These are phyloP conservation scores for Metarhizium brunneum DNA, from an alignment of 2,329 filamentous ascomycete genomes.

Conservation along the genomic window DNA sequence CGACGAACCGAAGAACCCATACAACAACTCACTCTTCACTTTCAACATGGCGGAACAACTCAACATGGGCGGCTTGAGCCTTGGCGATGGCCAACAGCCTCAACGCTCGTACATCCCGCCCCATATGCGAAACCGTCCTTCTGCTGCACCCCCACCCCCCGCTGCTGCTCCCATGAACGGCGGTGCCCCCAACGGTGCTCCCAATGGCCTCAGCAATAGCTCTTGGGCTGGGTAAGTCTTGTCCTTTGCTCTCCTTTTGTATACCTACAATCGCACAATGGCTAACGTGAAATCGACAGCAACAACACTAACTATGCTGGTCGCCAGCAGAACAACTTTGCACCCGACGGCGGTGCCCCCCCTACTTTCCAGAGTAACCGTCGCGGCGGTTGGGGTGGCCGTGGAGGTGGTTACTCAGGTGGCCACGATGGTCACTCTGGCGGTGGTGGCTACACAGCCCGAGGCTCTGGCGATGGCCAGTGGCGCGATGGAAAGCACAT, in stretches of 20 bases:
- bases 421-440: conserved; percentile 24
- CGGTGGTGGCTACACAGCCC: conserved; percentile 45
- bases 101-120: conserved; percentile 73
- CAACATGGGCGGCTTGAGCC: conserved; percentile 67
- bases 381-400: conserved; percentile 23
- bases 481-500: conserved; percentile 98
- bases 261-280: neutral
- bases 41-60: conserved; percentile 72
- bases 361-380: conserved; percentile 17
- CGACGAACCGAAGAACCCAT: neutral
- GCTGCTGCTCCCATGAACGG: conserved; percentile 13
- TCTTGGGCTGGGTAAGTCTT: conserved; percentile 43
- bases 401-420: conserved; percentile 24
- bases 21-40: conserved; percentile 2
- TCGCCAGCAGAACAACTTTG: conserved; percentile 26
- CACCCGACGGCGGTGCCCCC: conserved; percentile 9
- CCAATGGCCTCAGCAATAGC: conserved; percentile 33
- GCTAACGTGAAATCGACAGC: conserved; percentile 1
- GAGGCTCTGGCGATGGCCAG: conserved; percentile 87
- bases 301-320: conserved; percentile 6
- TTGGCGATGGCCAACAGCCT: conserved; percentile 35
- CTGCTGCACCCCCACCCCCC: conserved; percentile 2
- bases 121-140: conserved; percentile 58
- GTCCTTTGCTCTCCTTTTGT: neutral
- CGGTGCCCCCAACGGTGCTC: conserved; percentile 13